These are phyloP conservation scores for Alternaria dauci DNA, from an alignment of 2,329 filamentous ascomycete genomes.

Conservation along the genomic window DNA sequence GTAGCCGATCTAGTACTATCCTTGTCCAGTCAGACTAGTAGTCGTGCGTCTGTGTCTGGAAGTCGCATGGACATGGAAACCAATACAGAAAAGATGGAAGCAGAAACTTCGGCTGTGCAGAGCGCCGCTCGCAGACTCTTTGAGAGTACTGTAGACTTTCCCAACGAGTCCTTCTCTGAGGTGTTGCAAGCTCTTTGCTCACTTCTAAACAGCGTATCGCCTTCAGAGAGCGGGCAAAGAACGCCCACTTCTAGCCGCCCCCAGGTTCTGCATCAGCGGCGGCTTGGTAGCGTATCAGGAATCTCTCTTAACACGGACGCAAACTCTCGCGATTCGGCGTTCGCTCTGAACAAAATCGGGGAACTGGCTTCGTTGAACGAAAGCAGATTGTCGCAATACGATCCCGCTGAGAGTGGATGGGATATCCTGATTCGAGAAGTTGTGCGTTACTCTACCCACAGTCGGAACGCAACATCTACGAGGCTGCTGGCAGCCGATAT, in stretches of 20 bases:
- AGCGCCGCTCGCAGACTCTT: conserved; percentile 85
- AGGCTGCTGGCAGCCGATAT: conserved; percentile 61
- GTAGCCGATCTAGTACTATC: conserved; percentile 88
- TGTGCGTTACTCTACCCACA: conserved; percentile 56
- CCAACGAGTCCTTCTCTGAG: conserved; percentile 79
- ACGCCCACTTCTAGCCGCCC: conserved; percentile 35
- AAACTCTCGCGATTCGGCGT: conserved; percentile 56
- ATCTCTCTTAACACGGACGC: conserved; percentile 51
- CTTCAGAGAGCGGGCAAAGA: conserved; percentile 34
- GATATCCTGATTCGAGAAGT: conserved; percentile 67
- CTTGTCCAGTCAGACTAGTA: conserved; percentile 41
- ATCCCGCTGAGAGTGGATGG: conserved; percentile 79
- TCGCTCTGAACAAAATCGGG: conserved; percentile 59
- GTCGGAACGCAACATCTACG: conserved; percentile 52
- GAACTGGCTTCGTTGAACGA: conserved; percentile 57
- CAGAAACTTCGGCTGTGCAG: conserved; percentile 88
- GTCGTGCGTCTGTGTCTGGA: conserved; percentile 27
- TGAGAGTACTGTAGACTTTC: conserved; percentile 91
- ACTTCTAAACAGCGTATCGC: conserved; percentile 62
- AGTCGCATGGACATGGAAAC: conserved; percentile 34
- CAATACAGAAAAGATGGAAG: conserved; percentile 61
- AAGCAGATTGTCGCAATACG: conserved; percentile 71
- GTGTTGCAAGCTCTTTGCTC: conserved; percentile 79
- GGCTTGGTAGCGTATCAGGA: conserved; percentile 55
- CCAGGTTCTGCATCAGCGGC: conserved; percentile 48